Evolutionary conservation across 1,139 yeast species (phyloP).

Genomic region (Hyphopichia wangnamkhiaoensis): DNA sequence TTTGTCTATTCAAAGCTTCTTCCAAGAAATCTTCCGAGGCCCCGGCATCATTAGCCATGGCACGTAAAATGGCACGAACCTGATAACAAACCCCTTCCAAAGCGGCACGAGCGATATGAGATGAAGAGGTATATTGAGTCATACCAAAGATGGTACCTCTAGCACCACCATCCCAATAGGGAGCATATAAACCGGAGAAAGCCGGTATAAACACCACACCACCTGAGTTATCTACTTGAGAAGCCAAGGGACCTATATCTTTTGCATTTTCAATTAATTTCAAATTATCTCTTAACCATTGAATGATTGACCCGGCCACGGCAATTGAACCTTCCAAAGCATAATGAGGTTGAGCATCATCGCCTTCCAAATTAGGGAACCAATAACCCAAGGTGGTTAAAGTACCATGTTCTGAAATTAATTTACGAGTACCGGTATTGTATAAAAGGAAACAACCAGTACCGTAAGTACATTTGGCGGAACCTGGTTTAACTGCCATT

Average conservation of each 20-base stretch:
- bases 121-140: constrained; percentile 83
- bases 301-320: constrained; percentile 93
- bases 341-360: constrained; percentile 67
- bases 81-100: constrained; percentile 95
- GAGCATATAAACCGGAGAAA: constrained; percentile 90
- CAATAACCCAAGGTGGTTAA: constrained; percentile 89
- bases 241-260: constrained; percentile 89
- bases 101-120: constrained; percentile 92
- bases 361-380: constrained; percentile 66
- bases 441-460: constrained; percentile 91
- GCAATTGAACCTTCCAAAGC: constrained; percentile 96
- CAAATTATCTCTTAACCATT: constrained; percentile 92
- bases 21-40: constrained; percentile 49
- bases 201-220: constrained; percentile 97
- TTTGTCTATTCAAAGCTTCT: constrained; percentile 40
- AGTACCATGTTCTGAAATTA: constrained; percentile 76
- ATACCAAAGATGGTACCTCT: constrained; percentile 92
- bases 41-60: constrained; percentile 86
- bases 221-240: constrained; percentile 77
- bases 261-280: constrained; percentile 77
- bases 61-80: constrained; percentile 85
- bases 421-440: constrained; percentile 74
- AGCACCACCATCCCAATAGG: constrained; percentile 94
- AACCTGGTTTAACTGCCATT: constrained; percentile 78
- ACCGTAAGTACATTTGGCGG: constrained; percentile 96